Evolutionary conservation across 2,329 filamentous ascomycete species (phyloP).

Genomic region (Trichoderma simmonsii): DNA sequence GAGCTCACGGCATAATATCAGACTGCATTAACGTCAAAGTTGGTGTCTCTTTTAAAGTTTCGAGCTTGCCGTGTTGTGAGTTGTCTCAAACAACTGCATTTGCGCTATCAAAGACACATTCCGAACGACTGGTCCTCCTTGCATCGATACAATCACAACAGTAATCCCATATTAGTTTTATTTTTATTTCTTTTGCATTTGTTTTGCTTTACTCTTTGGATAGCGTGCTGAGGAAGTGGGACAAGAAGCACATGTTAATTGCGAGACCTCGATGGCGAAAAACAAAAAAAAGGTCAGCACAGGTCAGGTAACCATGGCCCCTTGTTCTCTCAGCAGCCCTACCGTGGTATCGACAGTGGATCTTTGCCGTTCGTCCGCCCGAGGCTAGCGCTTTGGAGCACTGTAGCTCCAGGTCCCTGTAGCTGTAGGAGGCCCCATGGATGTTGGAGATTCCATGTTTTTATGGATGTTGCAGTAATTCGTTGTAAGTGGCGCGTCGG

Average conservation of each 20-base stretch:
- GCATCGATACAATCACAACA: not conserved
- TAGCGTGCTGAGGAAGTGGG: not conserved
- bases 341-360: not conserved
- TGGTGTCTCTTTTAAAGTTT: not conserved
- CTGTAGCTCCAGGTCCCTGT: not conserved
- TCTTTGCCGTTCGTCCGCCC: conserved; percentile 5
- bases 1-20: not conserved
- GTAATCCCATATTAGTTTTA: not conserved
- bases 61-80: not conserved
- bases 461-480: not conserved
- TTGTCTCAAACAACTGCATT: not conserved
- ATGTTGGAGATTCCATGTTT: not conserved
- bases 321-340: not conserved
- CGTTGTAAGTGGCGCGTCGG: not conserved
- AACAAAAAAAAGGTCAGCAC: not conserved
- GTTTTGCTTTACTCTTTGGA: not conserved
- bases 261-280: not conserved
- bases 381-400: not conserved
- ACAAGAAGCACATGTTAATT: not conserved
- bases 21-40: not conserved
- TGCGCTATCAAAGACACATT: conserved; percentile 6
- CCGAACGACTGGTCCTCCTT: not conserved
- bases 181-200: not conserved
- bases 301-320: not conserved
- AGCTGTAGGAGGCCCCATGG: not conserved